Conservation (phyloP, 2,329 filamentous ascomycete species). For the Podosphaera leucotricha region DNA sequence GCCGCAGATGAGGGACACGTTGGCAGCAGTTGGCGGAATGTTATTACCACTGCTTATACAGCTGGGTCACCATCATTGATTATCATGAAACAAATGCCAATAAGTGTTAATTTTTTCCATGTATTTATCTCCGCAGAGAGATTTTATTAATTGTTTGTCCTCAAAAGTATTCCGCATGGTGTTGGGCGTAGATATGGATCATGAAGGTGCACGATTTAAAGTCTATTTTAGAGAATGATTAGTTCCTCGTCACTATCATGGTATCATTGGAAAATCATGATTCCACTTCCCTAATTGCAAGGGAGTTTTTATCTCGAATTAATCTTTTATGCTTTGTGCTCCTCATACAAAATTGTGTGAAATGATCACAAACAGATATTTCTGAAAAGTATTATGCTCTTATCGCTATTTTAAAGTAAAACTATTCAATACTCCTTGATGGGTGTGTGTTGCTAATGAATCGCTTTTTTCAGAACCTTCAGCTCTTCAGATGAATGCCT, state of each 20-base stretch:
- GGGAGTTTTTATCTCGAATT: too few relatives aligned
- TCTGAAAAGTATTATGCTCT: too few relatives aligned
- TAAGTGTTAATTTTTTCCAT: background rate
- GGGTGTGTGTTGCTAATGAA: too few relatives aligned
- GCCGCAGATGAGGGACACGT: slow-evolving; percentile 41
- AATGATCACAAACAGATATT: too few relatives aligned
- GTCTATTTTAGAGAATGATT: background rate
- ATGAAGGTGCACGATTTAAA: background rate
- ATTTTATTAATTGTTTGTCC: background rate
- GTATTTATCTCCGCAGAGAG: background rate
- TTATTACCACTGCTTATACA: slow-evolving; percentile 54
- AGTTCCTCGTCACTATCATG: background rate
- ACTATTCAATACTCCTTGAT: too few relatives aligned
- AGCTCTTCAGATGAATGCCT: too few relatives aligned
- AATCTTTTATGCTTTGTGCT: too few relatives aligned
- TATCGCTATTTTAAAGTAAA: too few relatives aligned
- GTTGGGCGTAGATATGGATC: background rate
- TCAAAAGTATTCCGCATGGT: background rate
- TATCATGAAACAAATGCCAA: background rate
- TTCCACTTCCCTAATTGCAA: too few relatives aligned
- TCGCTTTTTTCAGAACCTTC: too few relatives aligned
- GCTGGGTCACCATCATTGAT: slow-evolving; percentile 45
- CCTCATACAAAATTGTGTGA: too few relatives aligned
- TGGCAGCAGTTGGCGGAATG: slow-evolving; percentile 55
- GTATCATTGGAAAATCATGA: too few relatives aligned